These are phyloP conservation scores for Quercus robur DNA, from an alignment of 306 rosid species.

Conservation along the genomic window DNA sequence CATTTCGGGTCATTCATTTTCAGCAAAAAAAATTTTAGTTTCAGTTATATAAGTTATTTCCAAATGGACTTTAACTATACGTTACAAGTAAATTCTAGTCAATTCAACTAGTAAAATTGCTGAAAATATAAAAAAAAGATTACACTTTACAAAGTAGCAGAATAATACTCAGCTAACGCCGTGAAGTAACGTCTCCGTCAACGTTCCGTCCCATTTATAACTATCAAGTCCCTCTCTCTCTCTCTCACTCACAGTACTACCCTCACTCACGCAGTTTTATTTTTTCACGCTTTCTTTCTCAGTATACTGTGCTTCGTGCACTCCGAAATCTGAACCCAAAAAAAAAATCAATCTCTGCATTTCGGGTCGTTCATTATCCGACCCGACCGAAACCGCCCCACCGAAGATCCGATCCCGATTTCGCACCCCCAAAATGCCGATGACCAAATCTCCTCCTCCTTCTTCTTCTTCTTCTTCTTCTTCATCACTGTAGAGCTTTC, in stretches of 20 bases:
- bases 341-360: neutral
- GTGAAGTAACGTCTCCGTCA: neutral
- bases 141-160: neutral
- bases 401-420: constrained; percentile 11
- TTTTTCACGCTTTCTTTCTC: neutral
- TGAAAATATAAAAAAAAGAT: too few species aligned
- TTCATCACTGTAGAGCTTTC: constrained; percentile 25
- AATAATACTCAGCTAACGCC: neutral
- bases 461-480: too few species aligned
- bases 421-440: constrained; percentile 10
- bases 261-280: neutral
- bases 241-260: neutral
- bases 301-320: neutral
- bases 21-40: too few species aligned
- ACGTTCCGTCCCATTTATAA: neutral
- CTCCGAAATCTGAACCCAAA: neutral
- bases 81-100: too few species aligned
- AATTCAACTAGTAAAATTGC: too few species aligned
- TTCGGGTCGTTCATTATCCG: neutral
- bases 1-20: too few species aligned
- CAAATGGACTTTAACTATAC: too few species aligned
- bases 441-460: constrained; percentile 5
- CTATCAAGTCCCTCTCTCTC: too few species aligned
- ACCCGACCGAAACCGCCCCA: neutral
- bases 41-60: too few species aligned